Conservation (phyloP, 108 stramenopile genomes). For the Cyclotella choctawhatcheeana region DNA sequence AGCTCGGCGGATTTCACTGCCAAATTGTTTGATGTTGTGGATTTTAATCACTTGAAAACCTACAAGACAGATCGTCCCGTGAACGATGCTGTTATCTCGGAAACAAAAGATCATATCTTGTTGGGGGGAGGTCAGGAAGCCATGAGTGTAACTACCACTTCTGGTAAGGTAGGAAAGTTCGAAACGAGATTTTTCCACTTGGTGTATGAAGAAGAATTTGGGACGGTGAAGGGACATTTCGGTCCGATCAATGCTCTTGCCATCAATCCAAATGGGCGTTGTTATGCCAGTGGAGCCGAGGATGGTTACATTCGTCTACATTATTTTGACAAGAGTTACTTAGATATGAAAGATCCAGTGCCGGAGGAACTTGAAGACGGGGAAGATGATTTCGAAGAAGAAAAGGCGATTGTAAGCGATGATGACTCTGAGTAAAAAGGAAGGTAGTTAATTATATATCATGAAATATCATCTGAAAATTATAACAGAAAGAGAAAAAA, state of each 20-base stretch:
- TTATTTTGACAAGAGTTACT: constrained; percentile 94
- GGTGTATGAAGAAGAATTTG: constrained; percentile 98
- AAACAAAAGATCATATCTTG: constrained; percentile 95
- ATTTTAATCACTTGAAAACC: constrained; percentile 87
- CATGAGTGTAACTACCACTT: constrained; percentile 97
- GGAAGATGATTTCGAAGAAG: constrained; percentile 60
- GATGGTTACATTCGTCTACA: constrained; percentile 98
- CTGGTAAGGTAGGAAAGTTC: constrained; percentile 98
- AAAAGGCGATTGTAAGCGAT: constrained; percentile 38
- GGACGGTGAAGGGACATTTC: constrained; percentile 98
- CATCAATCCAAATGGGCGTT: constrained; percentile 94
- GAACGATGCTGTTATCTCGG: constrained; percentile 97
- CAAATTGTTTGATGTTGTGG: constrained; percentile 93
- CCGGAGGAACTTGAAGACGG: constrained; percentile 84
- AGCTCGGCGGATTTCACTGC: constrained; percentile 93
- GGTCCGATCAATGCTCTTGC: constrained; percentile 99
- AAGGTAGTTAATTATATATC: no score
- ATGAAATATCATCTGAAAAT: not conserved
- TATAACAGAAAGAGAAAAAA: no score
- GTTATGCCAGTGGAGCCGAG: constrained; percentile 94
- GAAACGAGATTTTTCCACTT: constrained; percentile 97
- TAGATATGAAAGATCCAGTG: constrained; percentile 96
- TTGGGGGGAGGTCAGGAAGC: constrained; percentile 99
- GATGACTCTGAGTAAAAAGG: constrained; percentile 45
- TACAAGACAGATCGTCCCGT: constrained; percentile 98